A percentile compares a stretch with the other conserved stretches of the same genome.
Evolutionary conservation across 23 red algal genomes (phyloP).

Genomic region (Chondrus crispus): DNA sequence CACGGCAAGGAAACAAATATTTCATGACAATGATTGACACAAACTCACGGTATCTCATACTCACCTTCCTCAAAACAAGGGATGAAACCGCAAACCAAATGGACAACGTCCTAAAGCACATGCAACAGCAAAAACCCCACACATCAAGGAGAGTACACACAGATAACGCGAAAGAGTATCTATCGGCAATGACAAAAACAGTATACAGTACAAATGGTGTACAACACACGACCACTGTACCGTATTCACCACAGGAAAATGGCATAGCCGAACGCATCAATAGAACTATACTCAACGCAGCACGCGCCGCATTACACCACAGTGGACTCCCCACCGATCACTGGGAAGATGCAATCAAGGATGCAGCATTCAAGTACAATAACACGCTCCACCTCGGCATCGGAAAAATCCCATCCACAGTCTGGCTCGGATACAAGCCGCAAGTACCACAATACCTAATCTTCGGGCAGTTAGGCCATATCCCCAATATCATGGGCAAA

Average conservation of each 20-base stretch:
- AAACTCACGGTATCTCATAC: too few species aligned
- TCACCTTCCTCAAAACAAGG: too few species aligned
- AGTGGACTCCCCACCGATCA: not conserved
- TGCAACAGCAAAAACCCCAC: too few species aligned
- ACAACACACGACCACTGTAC: not conserved
- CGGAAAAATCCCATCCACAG: not conserved
- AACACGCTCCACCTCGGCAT: not conserved
- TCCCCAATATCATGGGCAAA: not conserved
- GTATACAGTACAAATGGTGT: not conserved
- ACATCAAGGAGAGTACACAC: too few species aligned
- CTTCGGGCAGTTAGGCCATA: not conserved
- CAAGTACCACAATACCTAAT: not conserved
- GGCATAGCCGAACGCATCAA: slow-evolving; percentile 10
- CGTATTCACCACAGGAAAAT: not conserved
- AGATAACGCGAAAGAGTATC: slow-evolving; percentile 2
- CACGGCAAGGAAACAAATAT: too few species aligned
- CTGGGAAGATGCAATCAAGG: not conserved
- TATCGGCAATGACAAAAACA: not conserved
- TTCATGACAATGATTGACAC: too few species aligned
- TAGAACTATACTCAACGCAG: not conserved
- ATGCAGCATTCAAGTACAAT: slow-evolving; percentile 33
- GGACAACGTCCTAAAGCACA: too few species aligned
- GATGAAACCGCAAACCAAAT: too few species aligned
- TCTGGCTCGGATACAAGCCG: not conserved
- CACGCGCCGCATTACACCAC: not conserved